Evolutionary conservation across 1,139 yeast species (phyloP).

Genomic region (Lodderomyces theae): DNA sequence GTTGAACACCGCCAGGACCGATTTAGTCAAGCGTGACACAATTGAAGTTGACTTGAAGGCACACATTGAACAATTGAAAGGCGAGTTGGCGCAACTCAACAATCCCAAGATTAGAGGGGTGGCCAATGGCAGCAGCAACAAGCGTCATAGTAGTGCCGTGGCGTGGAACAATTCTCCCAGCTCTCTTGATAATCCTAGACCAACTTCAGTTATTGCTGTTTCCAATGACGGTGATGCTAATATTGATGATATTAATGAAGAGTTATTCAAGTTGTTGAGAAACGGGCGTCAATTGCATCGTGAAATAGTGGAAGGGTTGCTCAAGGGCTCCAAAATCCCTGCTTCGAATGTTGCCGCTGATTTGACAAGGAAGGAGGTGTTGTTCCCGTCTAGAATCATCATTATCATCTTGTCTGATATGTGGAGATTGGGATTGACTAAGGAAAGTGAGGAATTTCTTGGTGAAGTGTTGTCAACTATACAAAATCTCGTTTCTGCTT

Average conservation of each 20-base stretch:
- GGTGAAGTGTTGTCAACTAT: slow-evolving; percentile 89
- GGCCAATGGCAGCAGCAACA: slow-evolving; percentile 15
- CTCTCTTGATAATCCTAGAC: slow-evolving; percentile 40
- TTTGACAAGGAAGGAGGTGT: slow-evolving; percentile 83
- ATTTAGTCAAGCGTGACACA: slow-evolving; percentile 60
- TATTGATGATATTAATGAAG: slow-evolving; percentile 69
- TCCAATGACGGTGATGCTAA: slow-evolving; percentile 56
- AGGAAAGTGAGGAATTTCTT: slow-evolving; percentile 85
- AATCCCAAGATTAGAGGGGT: slow-evolving; percentile 31
- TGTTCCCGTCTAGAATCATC: slow-evolving; percentile 94
- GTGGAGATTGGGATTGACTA: slow-evolving; percentile 97
- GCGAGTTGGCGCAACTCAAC: slow-evolving; percentile 56
- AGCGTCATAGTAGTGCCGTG: slow-evolving; percentile 45
- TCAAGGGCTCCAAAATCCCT: slow-evolving; percentile 87
- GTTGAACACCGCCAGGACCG: slow-evolving; percentile 60
- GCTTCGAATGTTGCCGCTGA: slow-evolving; percentile 80
- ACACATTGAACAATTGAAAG: slow-evolving; percentile 67
- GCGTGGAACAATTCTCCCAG: slow-evolving; percentile 36
- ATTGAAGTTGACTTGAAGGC: slow-evolving; percentile 68
- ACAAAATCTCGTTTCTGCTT: slow-evolving; percentile 68
- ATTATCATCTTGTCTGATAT: slow-evolving; percentile 90
- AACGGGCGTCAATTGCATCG: slow-evolving; percentile 76
- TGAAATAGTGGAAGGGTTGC: slow-evolving; percentile 84
- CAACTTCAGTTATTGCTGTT: slow-evolving; percentile 60
- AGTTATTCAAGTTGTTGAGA: slow-evolving; percentile 67